Percentiles rank a stretch among this genome's conserved stretches.
Conservation (phyloP, 306 rosid species). For the Dalbergia cultrata region DNA sequence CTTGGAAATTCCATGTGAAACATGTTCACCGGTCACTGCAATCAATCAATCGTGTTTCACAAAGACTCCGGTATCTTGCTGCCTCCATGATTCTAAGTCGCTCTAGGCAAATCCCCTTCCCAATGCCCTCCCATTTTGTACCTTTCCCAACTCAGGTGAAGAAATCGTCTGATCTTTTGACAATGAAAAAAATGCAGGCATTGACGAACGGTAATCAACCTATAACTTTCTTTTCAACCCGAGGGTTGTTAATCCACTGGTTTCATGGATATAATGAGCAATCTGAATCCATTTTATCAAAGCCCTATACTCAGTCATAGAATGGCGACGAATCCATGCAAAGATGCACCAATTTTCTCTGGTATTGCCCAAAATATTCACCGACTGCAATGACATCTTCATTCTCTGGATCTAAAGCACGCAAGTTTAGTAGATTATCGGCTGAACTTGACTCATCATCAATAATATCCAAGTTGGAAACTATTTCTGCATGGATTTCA, state of each 20-base stretch:
- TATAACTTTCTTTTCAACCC: constrained; percentile 27
- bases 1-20: constrained; percentile 13
- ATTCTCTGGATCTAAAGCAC: constrained; percentile 78
- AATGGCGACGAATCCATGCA: constrained; percentile 93
- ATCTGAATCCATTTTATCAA: constrained; percentile 8
- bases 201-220: constrained; percentile 22
- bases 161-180: constrained; percentile 29
- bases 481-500: constrained; percentile 74
- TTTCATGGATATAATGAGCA: constrained; percentile 32
- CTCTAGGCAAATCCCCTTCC: constrained; percentile 21
- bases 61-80: constrained; percentile 35
- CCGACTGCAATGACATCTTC: constrained; percentile 81
- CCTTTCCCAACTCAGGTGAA: constrained; percentile 14
- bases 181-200: constrained; percentile 21
- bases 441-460: constrained; percentile 66
- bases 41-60: constrained; percentile 22
- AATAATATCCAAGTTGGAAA: constrained; percentile 57
- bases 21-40: constrained; percentile 38
- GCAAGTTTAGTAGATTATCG: constrained; percentile 62
- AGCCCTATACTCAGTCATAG: constrained; percentile 57
- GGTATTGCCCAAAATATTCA: constrained; percentile 89
- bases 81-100: constrained; percentile 37
- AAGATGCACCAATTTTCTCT: constrained; percentile 88
- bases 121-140: constrained; percentile 25
- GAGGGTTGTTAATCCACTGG: constrained; percentile 23